Conservation (phyloP, 768 basidiomycete species). For the Pulveroboletus frians region DNA sequence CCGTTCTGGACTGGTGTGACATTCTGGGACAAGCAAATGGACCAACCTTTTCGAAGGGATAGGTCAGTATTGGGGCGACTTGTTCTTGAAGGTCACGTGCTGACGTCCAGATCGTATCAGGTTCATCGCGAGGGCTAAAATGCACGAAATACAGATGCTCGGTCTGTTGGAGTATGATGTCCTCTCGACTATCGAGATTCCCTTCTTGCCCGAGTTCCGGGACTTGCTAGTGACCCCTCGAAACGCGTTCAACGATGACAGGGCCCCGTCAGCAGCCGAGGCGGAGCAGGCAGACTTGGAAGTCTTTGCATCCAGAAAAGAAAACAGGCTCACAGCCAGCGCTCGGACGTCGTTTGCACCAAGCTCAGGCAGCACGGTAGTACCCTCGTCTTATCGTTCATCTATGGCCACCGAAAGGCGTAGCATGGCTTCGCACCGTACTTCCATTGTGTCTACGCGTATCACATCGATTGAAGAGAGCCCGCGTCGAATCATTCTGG, state of each 20-base stretch:
- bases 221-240: conserved; percentile 30
- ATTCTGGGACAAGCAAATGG: conserved; percentile 86
- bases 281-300: conserved; percentile 73
- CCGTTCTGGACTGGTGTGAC: conserved; percentile 80
- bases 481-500: conserved; percentile 45
- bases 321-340: conserved; percentile 28
- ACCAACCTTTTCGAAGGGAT: conserved; percentile 74
- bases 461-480: conserved; percentile 72
- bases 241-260: conserved; percentile 33
- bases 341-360: conserved; percentile 40
- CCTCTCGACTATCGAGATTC: conserved; percentile 82
- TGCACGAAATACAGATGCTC: conserved; percentile 95
- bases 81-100: not conserved
- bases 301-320: conserved; percentile 51
- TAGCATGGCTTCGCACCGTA: conserved; percentile 39
- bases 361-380: conserved; percentile 34
- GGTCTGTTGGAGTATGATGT: conserved; percentile 90
- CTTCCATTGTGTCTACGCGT: conserved; percentile 40
- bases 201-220: conserved; percentile 53
- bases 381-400: conserved; percentile 34
- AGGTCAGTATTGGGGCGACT: conserved; percentile 40
- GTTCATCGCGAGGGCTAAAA: conserved; percentile 91
- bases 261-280: conserved; percentile 43
- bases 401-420: conserved; percentile 37
- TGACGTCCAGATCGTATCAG: conserved; percentile 36